Base-by-base conservation (phyloP, 345 rosid species). In the Dipteronia dyeriana region DNA sequence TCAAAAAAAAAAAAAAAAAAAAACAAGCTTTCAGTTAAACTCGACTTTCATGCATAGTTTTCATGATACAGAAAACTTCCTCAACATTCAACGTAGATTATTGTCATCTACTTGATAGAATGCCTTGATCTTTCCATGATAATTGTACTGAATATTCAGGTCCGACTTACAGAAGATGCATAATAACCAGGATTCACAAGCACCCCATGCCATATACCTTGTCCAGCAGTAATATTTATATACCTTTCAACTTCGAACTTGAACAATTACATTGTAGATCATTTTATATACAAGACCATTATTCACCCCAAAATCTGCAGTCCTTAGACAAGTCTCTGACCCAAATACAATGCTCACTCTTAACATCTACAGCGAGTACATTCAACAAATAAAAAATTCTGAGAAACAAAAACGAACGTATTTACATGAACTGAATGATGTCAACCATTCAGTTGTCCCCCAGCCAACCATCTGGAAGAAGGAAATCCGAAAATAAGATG, bases 251-350 rank as follows among this genome's bases (percentile, higher is more conserved):
- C 51, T 41, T 61, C 19, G 60, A 63, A 47, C 61, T 61, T 26
- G 60, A 63, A 47, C 61, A 63, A 62, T 11, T 45, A 49, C 7
- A 65, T 75, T 49, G 29, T 20, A 51, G 25, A 16, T 9, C 25
- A 31, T 26, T n/a, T 49, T 64, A 29, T 47, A 75, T 9, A 64
- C 49, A n/a, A 31, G 22, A 34, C 16, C 53, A 65, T 75, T 65
- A 47, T 29, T 63, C 45, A 49, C 59, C 65, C 70, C 71, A 75
- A 64, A 51, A 53, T 66, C 8, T 14, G 68, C 14, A 60, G 6
- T 71, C 49, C 38, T n/a, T 8, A 10, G 20, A 16, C 41, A 71
- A 54, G 16, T 17, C 8, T 10, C 20, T 34, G 64, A 53, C 11
- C 38, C 31, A 39, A 20, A 41, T 54, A 4, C 23, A 51, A 22